A percentile compares a stretch with the other conserved stretches of the same genome.
Conservation (phyloP, 192 early-diverging fungal species). For the Gonapodya prolifera region DNA sequence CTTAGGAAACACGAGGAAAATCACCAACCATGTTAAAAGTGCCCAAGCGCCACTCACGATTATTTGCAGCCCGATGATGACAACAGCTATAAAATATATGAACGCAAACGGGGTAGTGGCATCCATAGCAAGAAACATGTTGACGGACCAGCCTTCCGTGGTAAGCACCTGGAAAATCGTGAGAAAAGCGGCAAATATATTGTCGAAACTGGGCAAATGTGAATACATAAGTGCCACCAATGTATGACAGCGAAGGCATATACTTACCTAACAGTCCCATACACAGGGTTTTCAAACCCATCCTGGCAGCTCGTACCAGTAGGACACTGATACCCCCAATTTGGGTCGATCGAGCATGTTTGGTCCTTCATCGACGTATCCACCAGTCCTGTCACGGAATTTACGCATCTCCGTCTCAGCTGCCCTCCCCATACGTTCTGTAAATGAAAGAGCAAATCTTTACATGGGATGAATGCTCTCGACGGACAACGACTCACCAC, state of each 20-base stretch:
- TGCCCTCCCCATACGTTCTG: neutral
- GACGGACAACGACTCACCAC: neutral
- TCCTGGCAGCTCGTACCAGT: neutral
- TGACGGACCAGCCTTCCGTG: neutral
- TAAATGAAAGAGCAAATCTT: neutral
- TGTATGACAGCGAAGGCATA: neutral
- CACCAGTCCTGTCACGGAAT: neutral
- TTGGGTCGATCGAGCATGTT: neutral
- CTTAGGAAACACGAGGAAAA: too few species aligned
- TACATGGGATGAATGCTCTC: neutral
- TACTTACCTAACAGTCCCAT: neutral
- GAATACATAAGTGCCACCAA: neutral
- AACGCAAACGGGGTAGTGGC: neutral
- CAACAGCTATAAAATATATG: neutral
- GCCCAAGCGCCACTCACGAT: neutral
- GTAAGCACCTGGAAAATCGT: neutral
- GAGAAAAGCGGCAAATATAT: neutral
- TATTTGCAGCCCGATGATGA: neutral
- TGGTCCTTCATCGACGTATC: neutral
- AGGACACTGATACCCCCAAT: neutral
- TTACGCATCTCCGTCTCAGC: neutral
- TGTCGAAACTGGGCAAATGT: neutral
- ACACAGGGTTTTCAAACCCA: neutral
- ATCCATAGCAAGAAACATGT: neutral
- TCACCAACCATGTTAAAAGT: too few species aligned